Base-by-base conservation (phyloP, 2,329 filamentous ascomycete genomes). In the Coniochaeta sp. region DNA sequence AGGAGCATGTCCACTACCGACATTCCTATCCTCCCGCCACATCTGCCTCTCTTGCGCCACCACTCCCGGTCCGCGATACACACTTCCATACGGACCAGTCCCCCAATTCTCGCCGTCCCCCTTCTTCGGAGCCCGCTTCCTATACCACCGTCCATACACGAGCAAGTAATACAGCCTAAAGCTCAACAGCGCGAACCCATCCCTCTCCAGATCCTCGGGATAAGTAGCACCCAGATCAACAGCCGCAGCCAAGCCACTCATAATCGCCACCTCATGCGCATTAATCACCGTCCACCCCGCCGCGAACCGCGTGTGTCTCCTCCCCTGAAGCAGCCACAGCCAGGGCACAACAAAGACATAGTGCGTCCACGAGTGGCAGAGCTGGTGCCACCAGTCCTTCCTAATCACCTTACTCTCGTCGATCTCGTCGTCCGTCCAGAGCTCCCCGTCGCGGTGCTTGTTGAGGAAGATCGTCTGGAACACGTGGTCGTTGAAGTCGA, bases 391-490 rank as follows among this genome's bases (percentile, higher is more conserved):
- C 81, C 81, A 85, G 55, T 86, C 79, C 55, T 74, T 76, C 47
- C 78, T 70, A 49, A 86, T 85, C 42, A 86, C 75, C 57, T 85
- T 84, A 48, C 61, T 63, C 56, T 77, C 67, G 56, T 81, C 72
- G 35, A 86, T 86, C 53, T 83, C 74, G 53, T 76, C 70, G 26
- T 78, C 76, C 1, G 75, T 79, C 82, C 82, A 86, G 3, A 83
- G 63, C 26, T 82, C 65, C 7, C 69, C 65, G 54, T 69, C 66
- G 54, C 78, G 73, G 2, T 74, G 62, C 53, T 82, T 81, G 64
- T 85, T 80, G 5, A 86, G 71, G 61, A 83, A 86, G 50, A 85
- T 86, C 8, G 79, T 84, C 57, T 90, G 85, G 63, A 87, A 89
- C 14, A 89, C 78, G 59, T 87, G 84, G 5, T 52, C 53, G 0